Base-by-base conservation (phyloP, 306 rosid genomes). In the Boehmeria nivea region DNA sequence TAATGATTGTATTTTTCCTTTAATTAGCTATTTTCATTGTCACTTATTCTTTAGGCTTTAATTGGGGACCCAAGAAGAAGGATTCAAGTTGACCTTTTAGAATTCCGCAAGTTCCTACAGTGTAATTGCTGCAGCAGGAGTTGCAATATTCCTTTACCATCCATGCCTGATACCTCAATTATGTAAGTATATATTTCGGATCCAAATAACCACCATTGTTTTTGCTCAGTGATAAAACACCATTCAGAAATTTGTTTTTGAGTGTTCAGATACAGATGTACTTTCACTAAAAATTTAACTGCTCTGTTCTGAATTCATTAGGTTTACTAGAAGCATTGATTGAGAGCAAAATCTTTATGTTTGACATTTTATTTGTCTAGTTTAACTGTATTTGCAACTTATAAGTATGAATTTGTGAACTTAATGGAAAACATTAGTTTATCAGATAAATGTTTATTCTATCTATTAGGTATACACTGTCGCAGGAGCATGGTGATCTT, bases 401-500 rank as follows among this genome's bases (percentile, higher is more conserved):
- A 8, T n/a, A 6, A 51, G 57, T 26, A 49, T 12, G 54, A 3
- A 23, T 49, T 49, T 23, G 8, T 12, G 33, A 23, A 23, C 33
- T 49, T 1, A 23, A 23, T 1, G 1, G 13, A 49, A 49, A 49
- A 22, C 16, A 45, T 2, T 8, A 17, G 24, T 3, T n/a, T n/a
- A 25, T 25, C 36, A 12, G 8, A 22, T 25, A 61, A 49, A 59
- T 42, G 51, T 56, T 69, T 39, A 23, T 45, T 23, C 23, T 36
- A 40, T 67, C 11, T 14, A 52, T 39, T 73, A 90, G 98, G 94
- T 84, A 82, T 64, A 72, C 68, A 43, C 65, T 90, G 67, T 84
- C 95, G 50, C 94, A 87, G 66, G 98, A 90, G 72, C 96, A 87
- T 27, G 95, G 95, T 21, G 98, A 90, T 90, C 89, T 90, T 47